A percentile compares a stretch with the other conserved stretches of the same genome.
These are phyloP conservation scores for Taxawa tesnikishii DNA, from an alignment of 2,329 filamentous ascomycete genomes.

Conservation along the genomic window DNA sequence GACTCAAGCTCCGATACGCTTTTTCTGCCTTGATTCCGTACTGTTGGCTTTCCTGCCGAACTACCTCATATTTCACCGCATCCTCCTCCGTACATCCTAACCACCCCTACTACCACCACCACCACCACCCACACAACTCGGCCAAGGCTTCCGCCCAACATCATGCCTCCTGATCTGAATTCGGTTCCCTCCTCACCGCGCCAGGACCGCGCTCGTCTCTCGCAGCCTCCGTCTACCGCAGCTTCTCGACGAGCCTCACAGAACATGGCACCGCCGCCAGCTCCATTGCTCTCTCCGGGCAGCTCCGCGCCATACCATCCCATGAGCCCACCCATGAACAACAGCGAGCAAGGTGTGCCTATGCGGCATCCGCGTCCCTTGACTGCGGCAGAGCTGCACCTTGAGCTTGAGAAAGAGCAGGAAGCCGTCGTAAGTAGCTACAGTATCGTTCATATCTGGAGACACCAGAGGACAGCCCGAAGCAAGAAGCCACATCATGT, in stretches of 20 bases:
- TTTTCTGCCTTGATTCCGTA: too few relatives aligned
- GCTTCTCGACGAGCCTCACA: slow-evolving; percentile 34
- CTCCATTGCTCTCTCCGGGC: slow-evolving; percentile 8
- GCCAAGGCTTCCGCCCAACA: background rate
- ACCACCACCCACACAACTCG: too few relatives aligned
- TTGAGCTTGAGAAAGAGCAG: slow-evolving; percentile 87
- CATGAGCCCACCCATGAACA: slow-evolving; percentile 3
- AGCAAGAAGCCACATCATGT: background rate
- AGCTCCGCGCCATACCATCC: slow-evolving; percentile 1
- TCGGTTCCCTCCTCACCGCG: slow-evolving; percentile 27
- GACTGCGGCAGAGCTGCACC: slow-evolving; percentile 78
- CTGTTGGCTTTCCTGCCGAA: too few relatives aligned
- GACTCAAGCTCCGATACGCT: too few relatives aligned
- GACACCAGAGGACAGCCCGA: background rate
- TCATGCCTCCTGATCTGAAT: slow-evolving; percentile 39
- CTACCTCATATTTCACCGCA: too few relatives aligned
- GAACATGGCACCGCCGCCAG: slow-evolving; percentile 14
- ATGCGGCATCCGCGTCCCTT: slow-evolving; percentile 76
- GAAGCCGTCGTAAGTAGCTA: slow-evolving; percentile 75
- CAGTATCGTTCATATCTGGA: too few relatives aligned
- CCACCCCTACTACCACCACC: too few relatives aligned
- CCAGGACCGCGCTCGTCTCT: slow-evolving; percentile 18
- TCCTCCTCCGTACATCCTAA: too few relatives aligned
- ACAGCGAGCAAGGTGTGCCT: slow-evolving; percentile 31
- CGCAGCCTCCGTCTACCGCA: slow-evolving; percentile 24